phyloP scores from a whole-genome alignment of 768 basidiomycete genomes.

The Mycena latifolia region DNA sequence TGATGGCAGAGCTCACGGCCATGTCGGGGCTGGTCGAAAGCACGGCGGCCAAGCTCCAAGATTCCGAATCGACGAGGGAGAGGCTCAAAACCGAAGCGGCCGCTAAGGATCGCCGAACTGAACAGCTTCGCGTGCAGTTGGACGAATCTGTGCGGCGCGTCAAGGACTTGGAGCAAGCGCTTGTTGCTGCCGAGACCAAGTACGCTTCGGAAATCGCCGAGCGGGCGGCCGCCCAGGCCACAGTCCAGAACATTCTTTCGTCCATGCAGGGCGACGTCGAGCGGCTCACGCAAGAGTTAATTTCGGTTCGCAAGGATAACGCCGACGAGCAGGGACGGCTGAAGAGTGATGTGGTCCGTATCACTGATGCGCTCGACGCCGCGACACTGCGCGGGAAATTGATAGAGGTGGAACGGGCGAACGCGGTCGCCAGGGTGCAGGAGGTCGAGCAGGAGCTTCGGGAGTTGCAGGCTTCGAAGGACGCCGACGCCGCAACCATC shows the following conservation, averaged over 20 bases:
- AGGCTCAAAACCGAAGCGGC: conserved; percentile 7
- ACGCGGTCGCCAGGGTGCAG: conserved; percentile 33
- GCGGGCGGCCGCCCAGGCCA: conserved; percentile 1
- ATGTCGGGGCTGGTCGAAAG: conserved; percentile 27
- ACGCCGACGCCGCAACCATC: conserved; percentile 51
- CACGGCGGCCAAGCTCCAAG: conserved; percentile 24
- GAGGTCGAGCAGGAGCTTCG: conserved; percentile 49
- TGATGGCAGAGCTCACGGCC: conserved; percentile 29
- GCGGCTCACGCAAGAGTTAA: conserved; percentile 12
- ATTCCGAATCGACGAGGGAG: neutral
- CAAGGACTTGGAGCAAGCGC: conserved; percentile 24
- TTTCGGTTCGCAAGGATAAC: neutral
- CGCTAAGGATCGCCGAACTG: conserved; percentile 11
- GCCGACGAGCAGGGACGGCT: conserved; percentile 30
- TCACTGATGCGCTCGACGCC: conserved; percentile 34
- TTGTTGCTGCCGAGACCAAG: conserved; percentile 25
- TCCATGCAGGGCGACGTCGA: conserved; percentile 13
- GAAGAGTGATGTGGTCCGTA: conserved; percentile 27
- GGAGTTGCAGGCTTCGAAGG: conserved; percentile 46
- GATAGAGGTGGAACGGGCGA: conserved; percentile 39
- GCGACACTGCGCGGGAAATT: conserved; percentile 33
- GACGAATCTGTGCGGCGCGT: conserved; percentile 20
- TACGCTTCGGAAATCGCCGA: conserved; percentile 31
- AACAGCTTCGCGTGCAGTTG: conserved; percentile 31
- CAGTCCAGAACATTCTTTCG: conserved; percentile 6